A percentile compares a stretch with the other conserved stretches of the same genome.
These are phyloP conservation scores for Pythium sukuiense DNA, from an alignment of 352 stramenopile genomes.

Conservation along the genomic window DNA sequence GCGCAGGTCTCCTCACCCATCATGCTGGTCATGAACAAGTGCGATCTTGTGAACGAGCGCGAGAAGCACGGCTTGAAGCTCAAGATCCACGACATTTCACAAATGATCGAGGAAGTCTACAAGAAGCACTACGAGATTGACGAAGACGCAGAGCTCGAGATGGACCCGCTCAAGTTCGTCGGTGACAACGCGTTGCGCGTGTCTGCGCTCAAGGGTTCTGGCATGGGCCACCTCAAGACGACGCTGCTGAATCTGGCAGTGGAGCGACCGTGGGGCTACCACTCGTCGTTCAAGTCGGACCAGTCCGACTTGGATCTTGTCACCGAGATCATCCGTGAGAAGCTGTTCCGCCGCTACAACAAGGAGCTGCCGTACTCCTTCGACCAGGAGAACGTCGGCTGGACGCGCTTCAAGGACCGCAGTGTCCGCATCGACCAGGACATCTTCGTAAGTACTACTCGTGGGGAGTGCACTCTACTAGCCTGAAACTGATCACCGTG, in stretches of 20 bases:
- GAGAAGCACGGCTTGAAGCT: conserved; percentile 59
- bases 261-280: conserved; percentile 78
- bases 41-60: conserved; percentile 54
- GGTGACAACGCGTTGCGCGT: conserved; percentile 76
- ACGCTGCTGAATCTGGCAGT: conserved; percentile 69
- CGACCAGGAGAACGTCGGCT: conserved; percentile 81
- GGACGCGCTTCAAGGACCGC: conserved; percentile 86
- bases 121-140: conserved; percentile 54
- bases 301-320: conserved; percentile 82
- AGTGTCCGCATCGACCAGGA: conserved; percentile 88
- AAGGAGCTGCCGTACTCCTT: conserved; percentile 86
- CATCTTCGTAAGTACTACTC: conserved; percentile 66
- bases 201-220: conserved; percentile 70
- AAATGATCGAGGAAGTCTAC: conserved; percentile 86
- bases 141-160: conserved; percentile 46
- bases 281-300: conserved; percentile 86
- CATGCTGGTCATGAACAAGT: conserved; percentile 90
- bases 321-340: conserved; percentile 87
- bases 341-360: conserved; percentile 87
- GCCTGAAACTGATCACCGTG: background rate
- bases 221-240: conserved; percentile 64
- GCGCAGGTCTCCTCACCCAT: conserved; percentile 73
- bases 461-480: background rate
- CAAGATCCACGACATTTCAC: conserved; percentile 72
- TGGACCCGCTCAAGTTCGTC: conserved; percentile 71